These are phyloP conservation scores for Tuber calosporum DNA, from an alignment of 495 filamentous ascomycete species.

Conservation along the genomic window DNA sequence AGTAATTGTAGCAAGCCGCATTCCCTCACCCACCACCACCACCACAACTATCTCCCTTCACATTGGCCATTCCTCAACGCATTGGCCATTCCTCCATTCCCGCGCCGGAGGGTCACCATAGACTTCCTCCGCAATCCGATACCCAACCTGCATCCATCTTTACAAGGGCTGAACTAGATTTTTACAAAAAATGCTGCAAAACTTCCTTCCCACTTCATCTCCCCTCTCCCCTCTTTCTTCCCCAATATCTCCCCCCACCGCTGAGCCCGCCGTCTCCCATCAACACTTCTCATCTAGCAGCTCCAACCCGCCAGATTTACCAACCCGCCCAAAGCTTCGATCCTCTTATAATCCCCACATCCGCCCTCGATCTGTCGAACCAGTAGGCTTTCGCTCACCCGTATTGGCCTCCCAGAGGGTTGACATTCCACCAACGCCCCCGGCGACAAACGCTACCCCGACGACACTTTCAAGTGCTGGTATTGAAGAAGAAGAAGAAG, in stretches of 20 bases:
- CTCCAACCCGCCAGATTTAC: slow-evolving; percentile 31
- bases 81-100: slow-evolving; percentile 16
- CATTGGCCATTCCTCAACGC: slow-evolving; percentile 28
- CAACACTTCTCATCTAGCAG: slow-evolving; percentile 33
- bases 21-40: slow-evolving; percentile 20
- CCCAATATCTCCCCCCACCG: slow-evolving; percentile 3
- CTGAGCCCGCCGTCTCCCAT: not conserved
- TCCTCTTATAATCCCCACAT: slow-evolving; percentile 31
- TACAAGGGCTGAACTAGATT: not conserved
- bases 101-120: not conserved
- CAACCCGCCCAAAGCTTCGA: slow-evolving; percentile 27
- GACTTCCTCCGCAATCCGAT: slow-evolving; percentile 3
- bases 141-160: not conserved
- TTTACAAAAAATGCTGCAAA: not conserved
- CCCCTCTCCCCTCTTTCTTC: slow-evolving; percentile 2
- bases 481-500: slow-evolving; percentile 32
- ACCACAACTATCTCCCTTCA: slow-evolving; percentile 17
- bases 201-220: slow-evolving; percentile 2
- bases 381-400: slow-evolving; percentile 9
- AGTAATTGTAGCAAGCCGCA: slow-evolving; percentile 28
- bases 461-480: slow-evolving; percentile 34
- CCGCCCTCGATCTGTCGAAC: slow-evolving; percentile 28
- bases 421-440: slow-evolving; percentile 29
- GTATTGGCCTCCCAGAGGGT: not conserved
- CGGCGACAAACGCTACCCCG: slow-evolving; percentile 37